Evolutionary conservation across 75 land plant genomes (phyloP), one percentile per base, ranked within the genome.

Genomic region (Pinus taeda): DNA sequence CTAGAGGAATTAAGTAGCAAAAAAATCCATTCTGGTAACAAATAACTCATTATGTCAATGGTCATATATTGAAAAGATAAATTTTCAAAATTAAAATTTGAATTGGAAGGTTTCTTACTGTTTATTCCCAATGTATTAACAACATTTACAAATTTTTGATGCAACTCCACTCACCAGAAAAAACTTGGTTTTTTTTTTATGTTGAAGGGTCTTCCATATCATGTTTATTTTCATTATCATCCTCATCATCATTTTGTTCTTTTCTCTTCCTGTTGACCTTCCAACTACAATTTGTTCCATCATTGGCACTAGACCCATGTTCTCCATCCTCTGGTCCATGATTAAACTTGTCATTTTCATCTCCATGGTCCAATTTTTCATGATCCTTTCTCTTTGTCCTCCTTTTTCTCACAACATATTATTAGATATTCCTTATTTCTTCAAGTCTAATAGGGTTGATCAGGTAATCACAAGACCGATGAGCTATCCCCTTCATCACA

Each of bases 121-220:
- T 93, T 96, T 78, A 93, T 81, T 80, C 98, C 98, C 84, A 95
- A 77, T 73, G 88, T 87, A 70, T 91, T 87, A 57, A 95, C 96
- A 57, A 96, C 98, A 66, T 78, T 86, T 45, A 95, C 98, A 78
- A 95, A 95, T 70, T 95, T 89, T 56, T 88, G 90, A 74, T 95
- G 98, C 72, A 95, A 81, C 56, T 95, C 98, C 21, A 91, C 88
- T 17, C 93, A 91, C 98, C 98, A 95, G 57, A 95, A 95, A 72
- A 95, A 95, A 4, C 93, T 81, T 69, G 93, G 87, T 82, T 91
- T 93, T 74, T 95, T 95, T 57, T n/a, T n/a, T 86, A 86, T 6
- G 89, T 73, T 20, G 93, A 77, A 57, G 88, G 85, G 63, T 94
- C 97, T 11, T 92, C 91, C 75, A 82, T 89, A n/a, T 85, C 90